Evolutionary conservation across 768 basidiomycete species (phyloP).

Genomic region (Trametes gibbosa): DNA sequence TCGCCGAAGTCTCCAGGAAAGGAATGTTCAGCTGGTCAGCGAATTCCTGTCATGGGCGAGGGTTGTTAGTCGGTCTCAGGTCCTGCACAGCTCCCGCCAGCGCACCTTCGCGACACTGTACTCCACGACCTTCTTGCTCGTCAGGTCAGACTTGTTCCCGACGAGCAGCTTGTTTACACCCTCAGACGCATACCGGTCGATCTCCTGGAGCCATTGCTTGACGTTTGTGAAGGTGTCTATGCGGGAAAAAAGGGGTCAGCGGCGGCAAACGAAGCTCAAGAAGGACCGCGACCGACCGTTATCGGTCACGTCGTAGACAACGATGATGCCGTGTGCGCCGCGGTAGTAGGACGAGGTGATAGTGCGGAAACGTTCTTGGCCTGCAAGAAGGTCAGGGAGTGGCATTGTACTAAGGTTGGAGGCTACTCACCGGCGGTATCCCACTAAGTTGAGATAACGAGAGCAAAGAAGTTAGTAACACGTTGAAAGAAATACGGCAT

Average conservation of each 20-base stretch:
- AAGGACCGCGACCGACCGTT: constrained; percentile 51
- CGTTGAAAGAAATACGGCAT: constrained; percentile 10
- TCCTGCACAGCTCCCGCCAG: neutral
- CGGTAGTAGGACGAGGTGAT: constrained; percentile 99
- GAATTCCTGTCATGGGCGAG: constrained; percentile 63
- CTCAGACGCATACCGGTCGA: constrained; percentile 94
- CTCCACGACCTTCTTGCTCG: constrained; percentile 94
- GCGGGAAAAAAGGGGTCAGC: constrained; percentile 3
- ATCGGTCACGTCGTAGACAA: constrained; percentile 98
- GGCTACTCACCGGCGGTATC: constrained; percentile 81
- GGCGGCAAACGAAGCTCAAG: neutral
- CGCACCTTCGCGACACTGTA: constrained; percentile 81
- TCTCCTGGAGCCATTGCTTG: constrained; percentile 93
- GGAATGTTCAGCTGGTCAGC: constrained; percentile 92
- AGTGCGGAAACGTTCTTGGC: constrained; percentile 97
- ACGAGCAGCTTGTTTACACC: constrained; percentile 98
- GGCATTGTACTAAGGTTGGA: neutral
- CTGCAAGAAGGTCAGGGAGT: constrained; percentile 37
- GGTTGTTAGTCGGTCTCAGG: neutral
- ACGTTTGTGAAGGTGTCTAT: constrained; percentile 92
- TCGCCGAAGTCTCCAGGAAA: constrained; percentile 99
- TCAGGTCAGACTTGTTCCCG: constrained; percentile 98
- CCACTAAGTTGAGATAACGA: constrained; percentile 58
- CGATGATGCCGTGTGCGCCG: constrained; percentile 96
- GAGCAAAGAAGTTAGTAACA: constrained; percentile 26